Conservation (phyloP, 345 rosid species). For the Rhizophora mangle region DNA sequence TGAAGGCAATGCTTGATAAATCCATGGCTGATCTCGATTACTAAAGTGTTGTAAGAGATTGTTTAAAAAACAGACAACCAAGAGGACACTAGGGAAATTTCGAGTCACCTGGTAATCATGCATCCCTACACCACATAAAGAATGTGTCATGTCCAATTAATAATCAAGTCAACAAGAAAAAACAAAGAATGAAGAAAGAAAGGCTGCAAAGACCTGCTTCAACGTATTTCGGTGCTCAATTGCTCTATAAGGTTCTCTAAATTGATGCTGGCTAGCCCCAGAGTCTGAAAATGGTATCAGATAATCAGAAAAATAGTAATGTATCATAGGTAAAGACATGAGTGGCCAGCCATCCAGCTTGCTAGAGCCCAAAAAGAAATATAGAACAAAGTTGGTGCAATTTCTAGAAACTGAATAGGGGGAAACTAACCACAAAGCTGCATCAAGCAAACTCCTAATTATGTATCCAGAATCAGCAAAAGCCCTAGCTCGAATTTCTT, state of each 20-base stretch:
- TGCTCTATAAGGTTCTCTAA: constrained; percentile 67
- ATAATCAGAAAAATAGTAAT: constrained; percentile 12
- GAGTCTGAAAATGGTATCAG: constrained; percentile 39
- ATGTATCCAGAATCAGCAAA: constrained; percentile 63
- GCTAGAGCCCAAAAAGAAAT: neutral
- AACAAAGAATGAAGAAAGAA: constrained; percentile 8
- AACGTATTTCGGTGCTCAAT: constrained; percentile 54
- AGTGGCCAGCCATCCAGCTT: neutral
- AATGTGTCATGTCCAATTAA: neutral
- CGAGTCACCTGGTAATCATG: constrained; percentile 57
- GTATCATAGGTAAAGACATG: neutral
- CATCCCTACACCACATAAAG: constrained; percentile 51
- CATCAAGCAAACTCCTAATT: constrained; percentile 88
- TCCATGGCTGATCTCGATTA: constrained; percentile 55
- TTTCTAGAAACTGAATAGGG: neutral
- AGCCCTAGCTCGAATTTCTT: constrained; percentile 65
- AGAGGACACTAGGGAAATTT: constrained; percentile 16
- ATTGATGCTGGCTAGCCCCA: constrained; percentile 41
- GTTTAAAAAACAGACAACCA: neutral
- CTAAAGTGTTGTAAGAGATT: constrained; percentile 18
- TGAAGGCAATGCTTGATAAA: constrained; percentile 64
- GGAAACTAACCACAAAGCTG: constrained; percentile 64
- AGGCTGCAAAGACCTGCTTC: constrained; percentile 41
- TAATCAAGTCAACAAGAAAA: neutral
- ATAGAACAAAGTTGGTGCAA: neutral